Percentiles rank a stretch among this genome's conserved stretches.
These are phyloP conservation scores for Aspergillus transmontanensis DNA, from an alignment of 2,329 filamentous ascomycete genomes.

Conservation along the genomic window DNA sequence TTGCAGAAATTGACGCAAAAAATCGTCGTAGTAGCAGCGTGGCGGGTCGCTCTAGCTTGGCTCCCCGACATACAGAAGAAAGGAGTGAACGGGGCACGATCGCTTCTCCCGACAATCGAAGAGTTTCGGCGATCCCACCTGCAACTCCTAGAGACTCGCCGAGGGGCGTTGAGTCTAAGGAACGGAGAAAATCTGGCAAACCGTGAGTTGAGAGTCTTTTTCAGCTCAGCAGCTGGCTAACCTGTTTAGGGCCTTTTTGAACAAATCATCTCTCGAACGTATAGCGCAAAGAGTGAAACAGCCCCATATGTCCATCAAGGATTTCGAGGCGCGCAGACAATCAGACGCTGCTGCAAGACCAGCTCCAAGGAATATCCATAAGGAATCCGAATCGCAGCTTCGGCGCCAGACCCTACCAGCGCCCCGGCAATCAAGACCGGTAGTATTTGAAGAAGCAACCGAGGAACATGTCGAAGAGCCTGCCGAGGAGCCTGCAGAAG, in stretches of 20 bases:
- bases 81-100: neutral
- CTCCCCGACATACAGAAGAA: neutral
- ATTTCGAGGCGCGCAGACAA: conserved; percentile 10
- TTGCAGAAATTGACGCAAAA: conserved; percentile 1
- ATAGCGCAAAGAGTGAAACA: conserved; percentile 17
- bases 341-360: conserved; percentile 12
- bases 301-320: neutral
- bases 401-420: conserved; percentile 13
- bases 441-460: neutral
- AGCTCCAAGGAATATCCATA: neutral
- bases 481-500: neutral
- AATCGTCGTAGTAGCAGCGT: conserved; percentile 23
- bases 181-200: conserved; percentile 21
- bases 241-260: conserved; percentile 18
- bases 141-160: neutral
- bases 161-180: neutral
- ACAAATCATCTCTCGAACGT: conserved; percentile 13
- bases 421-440: neutral
- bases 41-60: neutral
- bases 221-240: neutral
- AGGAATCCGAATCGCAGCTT: neutral
- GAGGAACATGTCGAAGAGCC: conserved; percentile 5
- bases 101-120: neutral
- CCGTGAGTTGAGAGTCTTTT: conserved; percentile 12
- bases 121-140: neutral